Percentiles rank a stretch among this genome's conserved stretches.
phyloP scores from a whole-genome alignment of 345 rosid species.

The Odontarrhena argentea region DNA sequence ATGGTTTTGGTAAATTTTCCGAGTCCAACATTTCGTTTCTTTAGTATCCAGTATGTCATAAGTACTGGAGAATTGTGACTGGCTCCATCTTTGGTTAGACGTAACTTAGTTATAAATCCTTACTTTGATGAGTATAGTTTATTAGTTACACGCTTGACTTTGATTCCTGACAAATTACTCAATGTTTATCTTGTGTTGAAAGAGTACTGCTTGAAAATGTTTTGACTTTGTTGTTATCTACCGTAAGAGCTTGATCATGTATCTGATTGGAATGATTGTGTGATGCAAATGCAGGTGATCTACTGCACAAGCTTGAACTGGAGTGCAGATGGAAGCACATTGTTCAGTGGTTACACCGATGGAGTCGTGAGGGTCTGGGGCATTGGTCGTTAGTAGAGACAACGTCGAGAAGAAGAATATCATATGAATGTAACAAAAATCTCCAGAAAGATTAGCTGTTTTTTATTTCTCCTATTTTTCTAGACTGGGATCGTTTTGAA shows the following conservation, averaged over 20 bases:
- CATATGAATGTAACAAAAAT: not conserved
- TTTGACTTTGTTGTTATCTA: not conserved
- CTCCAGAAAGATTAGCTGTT: conserved; percentile 13
- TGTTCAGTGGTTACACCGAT: conserved; percentile 86
- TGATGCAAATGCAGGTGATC: conserved; percentile 56
- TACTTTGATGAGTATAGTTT: not conserved
- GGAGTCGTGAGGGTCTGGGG: conserved; percentile 94
- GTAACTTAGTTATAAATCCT: not conserved
- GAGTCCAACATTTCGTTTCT: no score
- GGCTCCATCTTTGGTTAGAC: not conserved
- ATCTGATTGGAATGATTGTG: conserved; percentile 7
- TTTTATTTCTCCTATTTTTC: conserved; percentile 22
- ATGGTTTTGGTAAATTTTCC: not conserved
- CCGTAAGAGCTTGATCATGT: not conserved
- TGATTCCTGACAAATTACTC: not conserved
- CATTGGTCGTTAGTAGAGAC: conserved; percentile 63
- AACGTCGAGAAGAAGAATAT: not conserved
- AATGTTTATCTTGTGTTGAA: not conserved
- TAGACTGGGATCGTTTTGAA: conserved; percentile 23
- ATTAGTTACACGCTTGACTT: not conserved
- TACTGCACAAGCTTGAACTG: conserved; percentile 86
- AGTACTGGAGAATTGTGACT: not conserved
- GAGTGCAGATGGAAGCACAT: conserved; percentile 86
- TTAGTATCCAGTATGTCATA: no score
- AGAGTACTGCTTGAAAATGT: not conserved